Evolutionary conservation across 108 stramenopile species (phyloP).

Genomic region (Parietichytrium sp.): DNA sequence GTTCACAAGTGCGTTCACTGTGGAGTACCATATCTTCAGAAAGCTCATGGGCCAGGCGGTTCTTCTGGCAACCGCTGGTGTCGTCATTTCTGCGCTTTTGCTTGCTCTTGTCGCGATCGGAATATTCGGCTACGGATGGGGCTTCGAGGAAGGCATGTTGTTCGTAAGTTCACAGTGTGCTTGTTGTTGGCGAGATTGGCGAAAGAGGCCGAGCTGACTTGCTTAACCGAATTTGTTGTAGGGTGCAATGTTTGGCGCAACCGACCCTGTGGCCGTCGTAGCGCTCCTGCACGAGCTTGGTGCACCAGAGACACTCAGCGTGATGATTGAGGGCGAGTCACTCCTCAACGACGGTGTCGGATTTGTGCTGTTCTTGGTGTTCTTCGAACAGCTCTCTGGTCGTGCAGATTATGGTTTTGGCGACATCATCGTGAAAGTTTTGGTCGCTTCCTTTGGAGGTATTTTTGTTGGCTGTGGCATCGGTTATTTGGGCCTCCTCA

Average conservation of each 20-base stretch:
- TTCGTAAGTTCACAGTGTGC: too few species aligned
- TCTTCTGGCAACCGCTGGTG: conserved; percentile 78
- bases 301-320: conserved; percentile 52
- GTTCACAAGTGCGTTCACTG: conserved; percentile 71
- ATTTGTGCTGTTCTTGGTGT: conserved; percentile 59
- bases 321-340: conserved; percentile 63
- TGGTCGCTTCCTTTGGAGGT: conserved; percentile 45
- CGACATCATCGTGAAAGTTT: conserved; percentile 40
- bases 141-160: conserved; percentile 46
- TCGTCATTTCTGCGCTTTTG: conserved; percentile 48
- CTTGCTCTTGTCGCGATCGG: conserved; percentile 45
- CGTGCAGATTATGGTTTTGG: not conserved
- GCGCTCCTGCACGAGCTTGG: conserved; percentile 56
- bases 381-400: conserved; percentile 11
- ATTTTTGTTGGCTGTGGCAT: conserved; percentile 21
- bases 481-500: not conserved
- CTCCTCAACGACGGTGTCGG: conserved; percentile 66
- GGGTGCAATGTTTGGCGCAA: conserved; percentile 42
- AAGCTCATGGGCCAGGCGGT: conserved; percentile 61
- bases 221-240: too few species aligned
- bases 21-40: conserved; percentile 70
- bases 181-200: too few species aligned
- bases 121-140: conserved; percentile 55
- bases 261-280: conserved; percentile 51
- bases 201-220: too few species aligned